Base-by-base conservation (phyloP, 495 filamentous ascomycete genomes). In the Daldinia decipiens region DNA sequence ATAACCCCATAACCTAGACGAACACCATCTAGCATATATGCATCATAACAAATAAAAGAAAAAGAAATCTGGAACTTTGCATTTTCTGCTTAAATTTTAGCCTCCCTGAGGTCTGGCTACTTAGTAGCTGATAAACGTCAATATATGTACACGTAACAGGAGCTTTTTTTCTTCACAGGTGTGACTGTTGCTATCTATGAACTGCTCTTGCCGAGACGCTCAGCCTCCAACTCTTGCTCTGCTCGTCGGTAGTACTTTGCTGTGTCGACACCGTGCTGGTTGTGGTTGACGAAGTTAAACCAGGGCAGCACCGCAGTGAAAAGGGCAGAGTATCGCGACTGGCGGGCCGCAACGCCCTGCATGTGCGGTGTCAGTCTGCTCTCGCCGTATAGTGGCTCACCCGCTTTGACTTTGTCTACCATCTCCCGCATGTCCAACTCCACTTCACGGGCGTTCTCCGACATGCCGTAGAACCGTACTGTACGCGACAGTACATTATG, bases 361-460 rank as follows among this genome's bases (percentile, higher is more conserved):
- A 97, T 89, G 79, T 98, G 91, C 63, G 93, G 87, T 26, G 91
- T 90, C 62, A 97, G 78, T 24, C 80, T 82, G 61, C 91, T 93
- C 60, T 83, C 86, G 64, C 95, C 95, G 79, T 99, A 99, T n/a
- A 98, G 81, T 19, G 96, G 88, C 80, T 97, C 86, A 53, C 93
- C 94, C 54, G 83, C 87, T 85, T 98, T 98, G 73, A 98, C 94
- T 78, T 92, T 94, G 76, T 89, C 87, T 4, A 97, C 94, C 95
- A 99, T 99, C 84, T 99, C 95, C 61, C 87, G 88, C 93, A 97
- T 99, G 77, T 99, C 95, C 89, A 95, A 91, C 43, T 97, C 92
- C 31, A 94, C 82, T 77, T 99, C 95, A 62, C 96, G 89, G 47
- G 88, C 80, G 82, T 99, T 98, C 78, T 99, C 95, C 34, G 87